Evolutionary conservation across 2,329 filamentous ascomycete species (phyloP).

Genomic region (Ophiocordyceps robertsii): DNA sequence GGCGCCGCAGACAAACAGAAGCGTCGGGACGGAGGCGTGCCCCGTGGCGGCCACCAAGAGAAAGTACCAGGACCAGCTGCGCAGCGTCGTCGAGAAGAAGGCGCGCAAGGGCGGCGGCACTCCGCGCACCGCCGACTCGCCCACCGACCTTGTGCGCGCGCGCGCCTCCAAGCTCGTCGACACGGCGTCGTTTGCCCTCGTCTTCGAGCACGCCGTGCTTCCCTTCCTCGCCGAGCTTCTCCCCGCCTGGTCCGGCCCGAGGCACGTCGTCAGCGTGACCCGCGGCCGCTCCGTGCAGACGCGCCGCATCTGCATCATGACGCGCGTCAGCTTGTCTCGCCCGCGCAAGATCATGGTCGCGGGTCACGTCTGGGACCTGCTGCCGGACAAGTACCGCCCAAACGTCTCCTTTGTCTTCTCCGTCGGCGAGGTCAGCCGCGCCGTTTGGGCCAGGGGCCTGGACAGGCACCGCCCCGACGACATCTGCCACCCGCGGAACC

Average conservation of each 20-base stretch:
- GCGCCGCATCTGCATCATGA: slow-evolving; percentile 27
- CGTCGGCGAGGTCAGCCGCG: slow-evolving; percentile 18
- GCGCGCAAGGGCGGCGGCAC: slow-evolving; percentile 14
- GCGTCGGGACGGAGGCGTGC: neutral
- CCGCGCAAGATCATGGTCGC: slow-evolving; percentile 24
- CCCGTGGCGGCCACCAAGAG: slow-evolving; percentile 16
- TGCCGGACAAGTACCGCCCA: slow-evolving; percentile 18
- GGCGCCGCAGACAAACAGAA: neutral
- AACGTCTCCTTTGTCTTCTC: slow-evolving; percentile 24
- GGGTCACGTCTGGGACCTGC: slow-evolving; percentile 25
- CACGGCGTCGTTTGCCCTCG: slow-evolving; percentile 21
- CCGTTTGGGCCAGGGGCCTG: slow-evolving; percentile 24
- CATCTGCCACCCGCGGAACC: slow-evolving; percentile 25
- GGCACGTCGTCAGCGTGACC: slow-evolving; percentile 24
- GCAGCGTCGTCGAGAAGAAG: slow-evolving; percentile 19
- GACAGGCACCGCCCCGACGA: slow-evolving; percentile 24
- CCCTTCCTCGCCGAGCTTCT: slow-evolving; percentile 28
- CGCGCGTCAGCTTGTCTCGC: slow-evolving; percentile 17
- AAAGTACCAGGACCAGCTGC: slow-evolving; percentile 21
- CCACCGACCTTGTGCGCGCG: slow-evolving; percentile 11
- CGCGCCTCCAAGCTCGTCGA: slow-evolving; percentile 17
- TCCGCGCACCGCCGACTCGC: slow-evolving; percentile 7
- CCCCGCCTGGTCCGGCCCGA: slow-evolving; percentile 25
- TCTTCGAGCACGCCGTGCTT: slow-evolving; percentile 29
- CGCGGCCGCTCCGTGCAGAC: slow-evolving; percentile 20